Evolutionary conservation across 2,329 filamentous ascomycete species (phyloP).

Genomic region (Fusarium austroafricanum): DNA sequence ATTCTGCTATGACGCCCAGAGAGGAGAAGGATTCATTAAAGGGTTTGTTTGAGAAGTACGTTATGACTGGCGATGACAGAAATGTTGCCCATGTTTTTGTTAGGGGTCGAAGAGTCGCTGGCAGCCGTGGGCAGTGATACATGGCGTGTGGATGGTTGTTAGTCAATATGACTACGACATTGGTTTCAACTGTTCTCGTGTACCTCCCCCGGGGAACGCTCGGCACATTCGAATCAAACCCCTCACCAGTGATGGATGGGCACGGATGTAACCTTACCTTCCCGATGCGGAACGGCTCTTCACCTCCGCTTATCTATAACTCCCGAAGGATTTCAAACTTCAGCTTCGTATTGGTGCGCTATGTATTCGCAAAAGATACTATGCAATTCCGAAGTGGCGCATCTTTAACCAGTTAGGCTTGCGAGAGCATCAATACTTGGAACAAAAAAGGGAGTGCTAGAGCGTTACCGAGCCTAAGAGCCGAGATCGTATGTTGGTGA

Average conservation of each 20-base stretch:
- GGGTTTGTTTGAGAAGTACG: conserved; percentile 17
- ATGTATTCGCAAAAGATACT: neutral
- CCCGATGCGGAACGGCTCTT: neutral
- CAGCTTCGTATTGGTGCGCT: neutral
- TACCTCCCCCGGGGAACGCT: too few species aligned
- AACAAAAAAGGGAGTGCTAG: too few species aligned
- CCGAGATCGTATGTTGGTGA: neutral
- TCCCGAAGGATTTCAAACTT: neutral
- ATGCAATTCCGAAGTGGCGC: neutral
- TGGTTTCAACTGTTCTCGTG: neutral
- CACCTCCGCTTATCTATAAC: neutral
- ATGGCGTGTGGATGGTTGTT: too few species aligned
- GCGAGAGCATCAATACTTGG: neutral
- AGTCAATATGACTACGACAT: too few species aligned
- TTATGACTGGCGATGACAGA: conserved; percentile 22
- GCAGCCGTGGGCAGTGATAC: neutral
- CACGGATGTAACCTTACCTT: conserved; percentile 3
- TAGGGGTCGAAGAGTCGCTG: neutral
- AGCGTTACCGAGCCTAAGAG: neutral
- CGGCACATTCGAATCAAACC: neutral
- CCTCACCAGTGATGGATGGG: neutral
- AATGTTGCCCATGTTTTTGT: conserved; percentile 20
- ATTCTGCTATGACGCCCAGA: conserved; percentile 7
- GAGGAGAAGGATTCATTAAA: conserved; percentile 7
- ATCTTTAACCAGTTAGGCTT: neutral